phyloP scores from a whole-genome alignment of 345 rosid species.

The Physaria fendleri region DNA sequence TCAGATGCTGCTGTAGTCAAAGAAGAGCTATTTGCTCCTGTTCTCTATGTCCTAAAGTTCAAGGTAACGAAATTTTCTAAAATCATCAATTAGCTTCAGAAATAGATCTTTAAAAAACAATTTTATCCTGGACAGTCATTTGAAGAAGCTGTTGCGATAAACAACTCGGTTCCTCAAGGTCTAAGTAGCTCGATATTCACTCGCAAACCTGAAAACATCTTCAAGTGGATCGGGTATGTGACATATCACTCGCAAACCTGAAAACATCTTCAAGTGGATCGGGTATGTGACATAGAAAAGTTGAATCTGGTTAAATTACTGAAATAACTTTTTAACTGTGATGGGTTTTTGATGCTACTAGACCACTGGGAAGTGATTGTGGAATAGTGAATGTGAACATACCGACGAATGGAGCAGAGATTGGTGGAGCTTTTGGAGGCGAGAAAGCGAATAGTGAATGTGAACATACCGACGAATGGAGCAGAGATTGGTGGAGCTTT shows the following conservation, averaged over 20 bases:
- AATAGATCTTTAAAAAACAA: not conserved
- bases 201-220: conserved; percentile 62
- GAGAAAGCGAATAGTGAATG: conserved; percentile 95
- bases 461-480: conserved; percentile 96
- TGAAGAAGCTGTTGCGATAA: conserved; percentile 79
- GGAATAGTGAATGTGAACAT: conserved; percentile 94
- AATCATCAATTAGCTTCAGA: not conserved
- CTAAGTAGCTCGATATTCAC: conserved; percentile 92
- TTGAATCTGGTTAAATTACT: not conserved
- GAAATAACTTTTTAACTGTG: not conserved
- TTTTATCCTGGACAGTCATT: conserved; percentile 46
- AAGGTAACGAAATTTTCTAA: conserved; percentile 37
- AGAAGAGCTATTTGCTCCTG: conserved; percentile 93
- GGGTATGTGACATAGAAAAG: too few species aligned
- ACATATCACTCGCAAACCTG: conserved; percentile 77
- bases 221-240: conserved; percentile 93
- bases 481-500: conserved; percentile 98
- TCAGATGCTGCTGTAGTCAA: conserved; percentile 60
- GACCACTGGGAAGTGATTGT: conserved; percentile 91
- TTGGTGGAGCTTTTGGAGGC: conserved; percentile 96
- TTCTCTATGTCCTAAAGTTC: conserved; percentile 80
- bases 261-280: conserved; percentile 78
- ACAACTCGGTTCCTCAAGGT: conserved; percentile 96
- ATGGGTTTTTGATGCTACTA: conserved; percentile 28
- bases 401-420: conserved; percentile 99